Evolutionary conservation across 1,284 basidiomycete genomes (phyloP), one percentile per base, ranked within the genome.

Genomic region (Apiotrichum mycotoxinovorans): DNA sequence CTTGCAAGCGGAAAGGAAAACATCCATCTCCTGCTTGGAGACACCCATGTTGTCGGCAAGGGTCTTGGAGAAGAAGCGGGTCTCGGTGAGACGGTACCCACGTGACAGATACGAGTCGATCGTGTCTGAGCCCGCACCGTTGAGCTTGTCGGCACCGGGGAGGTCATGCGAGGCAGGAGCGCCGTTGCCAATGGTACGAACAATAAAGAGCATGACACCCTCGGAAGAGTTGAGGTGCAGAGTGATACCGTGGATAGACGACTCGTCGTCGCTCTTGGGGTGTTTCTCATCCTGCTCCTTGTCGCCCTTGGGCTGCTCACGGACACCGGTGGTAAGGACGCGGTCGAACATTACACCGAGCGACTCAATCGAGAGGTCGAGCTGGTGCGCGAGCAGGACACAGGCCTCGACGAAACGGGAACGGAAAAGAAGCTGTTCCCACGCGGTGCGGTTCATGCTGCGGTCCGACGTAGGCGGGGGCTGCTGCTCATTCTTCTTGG

Each of bases 341-440:
- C 77, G 77, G 66, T 81, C 80, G 64, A 80, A 80, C 57, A 93
- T 78, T 33, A 80, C 81, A 4, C 91, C 90, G 51, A 93, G 80
- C 30, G 76, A 70, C 59, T 79, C 74, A 49, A 80, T 70, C 0
- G 79, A 75, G 22, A 80, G 69, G 54, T 79, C 79, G 30, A 81
- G 69, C 60, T 79, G 76, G 52, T 75, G 70, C 17, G 79, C 71
- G 22, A 81, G 73, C 27, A 77, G 68, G 44, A 73, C 75, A 15
- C 78, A 77, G 11, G 79, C 79, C 60, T 80, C 78, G 58, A 81
- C 69, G 67, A 80, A 80, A 27, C 78, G 73, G 35, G 73, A 73
- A 34, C 78, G 72, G 75, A 80, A 80, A 30, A 78, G 69, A 15
- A 74, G 70, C 38, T 67, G 65, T 56, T 69, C 69, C 60, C 62